A percentile compares a stretch with the other conserved stretches of the same genome.
phyloP scores from a whole-genome alignment of 2,329 filamentous ascomycete genomes.

The Thelonectria blattea region DNA sequence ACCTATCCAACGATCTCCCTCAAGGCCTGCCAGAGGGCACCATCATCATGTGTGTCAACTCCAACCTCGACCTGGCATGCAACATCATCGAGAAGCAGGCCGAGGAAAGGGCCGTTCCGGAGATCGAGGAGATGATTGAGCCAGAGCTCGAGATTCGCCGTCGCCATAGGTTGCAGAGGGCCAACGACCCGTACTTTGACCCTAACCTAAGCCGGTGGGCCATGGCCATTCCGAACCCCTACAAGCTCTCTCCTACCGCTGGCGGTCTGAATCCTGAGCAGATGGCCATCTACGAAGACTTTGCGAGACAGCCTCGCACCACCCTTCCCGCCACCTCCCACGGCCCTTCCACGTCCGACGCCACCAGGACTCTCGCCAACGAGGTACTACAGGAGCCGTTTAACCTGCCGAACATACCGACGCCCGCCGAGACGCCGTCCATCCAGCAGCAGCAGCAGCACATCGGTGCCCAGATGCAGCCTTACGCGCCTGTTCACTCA shows the following conservation, averaged over 20 bases:
- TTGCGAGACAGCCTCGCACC: conserved; percentile 81
- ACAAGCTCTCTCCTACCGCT: conserved; percentile 75
- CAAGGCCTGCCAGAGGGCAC: conserved; percentile 90
- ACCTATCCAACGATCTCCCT: conserved; percentile 69
- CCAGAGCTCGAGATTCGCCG: conserved; percentile 78
- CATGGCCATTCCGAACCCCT: conserved; percentile 91
- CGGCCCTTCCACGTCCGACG: conserved; percentile 63
- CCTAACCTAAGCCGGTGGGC: conserved; percentile 86
- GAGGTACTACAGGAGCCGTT: conserved; percentile 70
- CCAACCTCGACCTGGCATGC: conserved; percentile 93
- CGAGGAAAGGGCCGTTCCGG: conserved; percentile 88
- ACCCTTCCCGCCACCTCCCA: conserved; percentile 61
- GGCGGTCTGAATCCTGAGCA: conserved; percentile 86
- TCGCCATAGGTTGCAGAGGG: conserved; percentile 74
- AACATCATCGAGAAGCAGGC: conserved; percentile 94
- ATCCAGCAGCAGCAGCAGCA: conserved; percentile 52
- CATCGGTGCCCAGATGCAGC: conserved; percentile 58
- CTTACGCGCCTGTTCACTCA: conserved; percentile 61
- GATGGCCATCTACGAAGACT: conserved; percentile 95
- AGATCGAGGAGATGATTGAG: conserved; percentile 94
- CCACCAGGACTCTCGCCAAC: conserved; percentile 66
- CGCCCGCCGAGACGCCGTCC: conserved; percentile 64
- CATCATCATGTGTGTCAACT: conserved; percentile 98
- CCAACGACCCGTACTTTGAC: conserved; percentile 85
- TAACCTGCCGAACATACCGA: conserved; percentile 62